Conservation (phyloP, 805 yeast species). For the Candida ortonii region DNA sequence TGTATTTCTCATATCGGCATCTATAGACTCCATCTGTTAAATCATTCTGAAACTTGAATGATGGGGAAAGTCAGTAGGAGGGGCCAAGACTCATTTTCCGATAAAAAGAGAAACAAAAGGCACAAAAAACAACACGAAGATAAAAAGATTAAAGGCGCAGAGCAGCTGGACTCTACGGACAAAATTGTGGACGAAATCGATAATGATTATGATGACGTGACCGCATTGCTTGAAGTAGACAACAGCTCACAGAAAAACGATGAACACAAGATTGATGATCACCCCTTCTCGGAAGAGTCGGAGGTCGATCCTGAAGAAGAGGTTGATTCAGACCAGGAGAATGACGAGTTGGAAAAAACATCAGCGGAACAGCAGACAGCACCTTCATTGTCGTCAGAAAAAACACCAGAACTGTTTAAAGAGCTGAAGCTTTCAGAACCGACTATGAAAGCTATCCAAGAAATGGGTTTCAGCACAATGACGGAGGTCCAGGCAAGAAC, state of each 20-base stretch:
- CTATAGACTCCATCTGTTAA: too few relatives aligned
- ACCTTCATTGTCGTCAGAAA: too few relatives aligned
- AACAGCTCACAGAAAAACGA: slow-evolving; percentile 16
- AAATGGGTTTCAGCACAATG: slow-evolving; percentile 90
- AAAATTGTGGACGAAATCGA: too few relatives aligned
- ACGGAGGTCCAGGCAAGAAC: slow-evolving; percentile 94
- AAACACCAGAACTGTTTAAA: slow-evolving; percentile 34
- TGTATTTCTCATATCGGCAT: too few relatives aligned
- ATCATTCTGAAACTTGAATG: too few relatives aligned
- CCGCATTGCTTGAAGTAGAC: too few relatives aligned
- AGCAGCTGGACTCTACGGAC: slow-evolving; percentile 48
- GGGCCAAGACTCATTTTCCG: slow-evolving; percentile 5
- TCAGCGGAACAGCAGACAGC: slow-evolving; percentile 35
- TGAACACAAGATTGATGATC: slow-evolving; percentile 29
- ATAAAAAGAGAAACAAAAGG: slow-evolving; percentile 12
- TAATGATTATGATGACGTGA: slow-evolving; percentile 56
- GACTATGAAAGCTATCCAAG: slow-evolving; percentile 73
- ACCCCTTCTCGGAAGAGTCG: slow-evolving; percentile 37
- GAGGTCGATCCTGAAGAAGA: slow-evolving; percentile 14
- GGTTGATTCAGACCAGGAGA: slow-evolving; percentile 29
- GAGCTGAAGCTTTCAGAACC: slow-evolving; percentile 73
- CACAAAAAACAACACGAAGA: slow-evolving; percentile 11
- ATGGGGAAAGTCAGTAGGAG: slow-evolving; percentile 4
- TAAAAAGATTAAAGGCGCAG: slow-evolving; percentile 32
- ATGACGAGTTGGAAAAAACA: slow-evolving; percentile 28